These are phyloP conservation scores for Alternaria burnsii DNA, from an alignment of 2,329 filamentous ascomycete genomes.

Conservation along the genomic window DNA sequence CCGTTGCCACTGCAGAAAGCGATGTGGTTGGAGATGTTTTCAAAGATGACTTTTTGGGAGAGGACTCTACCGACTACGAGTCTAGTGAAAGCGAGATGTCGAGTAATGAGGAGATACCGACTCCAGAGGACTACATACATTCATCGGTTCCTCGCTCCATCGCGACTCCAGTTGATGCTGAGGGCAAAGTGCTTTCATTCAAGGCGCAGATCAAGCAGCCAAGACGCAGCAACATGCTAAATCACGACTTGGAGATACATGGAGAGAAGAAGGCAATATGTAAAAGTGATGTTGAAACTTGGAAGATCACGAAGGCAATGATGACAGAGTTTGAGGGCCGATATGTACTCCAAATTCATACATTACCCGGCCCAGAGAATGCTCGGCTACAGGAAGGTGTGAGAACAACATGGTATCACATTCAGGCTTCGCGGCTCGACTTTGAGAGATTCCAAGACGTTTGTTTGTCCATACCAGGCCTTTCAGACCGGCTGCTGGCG, in stretches of 20 bases:
- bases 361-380: slow-evolving; percentile 34
- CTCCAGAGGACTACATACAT: too few relatives aligned
- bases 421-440: slow-evolving; percentile 31
- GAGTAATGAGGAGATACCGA: neutral
- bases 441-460: slow-evolving; percentile 36
- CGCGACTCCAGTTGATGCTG: slow-evolving; percentile 26
- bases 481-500: slow-evolving; percentile 27
- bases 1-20: neutral
- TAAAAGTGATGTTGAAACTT: slow-evolving; percentile 22
- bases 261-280: neutral
- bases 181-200: slow-evolving; percentile 38
- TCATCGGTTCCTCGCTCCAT: neutral
- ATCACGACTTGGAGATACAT: neutral
- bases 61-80: neutral
- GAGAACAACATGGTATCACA: slow-evolving; percentile 39
- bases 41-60: too few relatives aligned
- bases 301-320: slow-evolving; percentile 38
- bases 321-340: slow-evolving; percentile 21
- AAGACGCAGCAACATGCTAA: neutral
- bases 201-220: slow-evolving; percentile 20
- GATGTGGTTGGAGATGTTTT: neutral
- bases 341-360: slow-evolving; percentile 32
- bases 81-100: neutral
- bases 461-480: slow-evolving; percentile 31
- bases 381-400: slow-evolving; percentile 11